Evolutionary conservation across 345 rosid genomes (phyloP).

Genomic region (Gossypium herbaceum): DNA sequence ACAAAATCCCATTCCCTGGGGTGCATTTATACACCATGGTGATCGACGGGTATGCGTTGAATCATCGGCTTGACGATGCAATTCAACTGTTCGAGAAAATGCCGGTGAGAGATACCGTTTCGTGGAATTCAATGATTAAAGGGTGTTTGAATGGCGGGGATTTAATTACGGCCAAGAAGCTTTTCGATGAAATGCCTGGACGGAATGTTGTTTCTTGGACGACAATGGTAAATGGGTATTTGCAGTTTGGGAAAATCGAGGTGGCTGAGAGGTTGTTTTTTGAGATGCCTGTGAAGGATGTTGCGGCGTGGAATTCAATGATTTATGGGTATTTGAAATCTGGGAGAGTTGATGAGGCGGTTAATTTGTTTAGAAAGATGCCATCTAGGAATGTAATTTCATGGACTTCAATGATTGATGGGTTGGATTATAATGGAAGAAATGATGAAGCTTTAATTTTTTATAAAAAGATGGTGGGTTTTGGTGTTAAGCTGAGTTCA

Average conservation of each 20-base stretch:
- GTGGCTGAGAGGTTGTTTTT: constrained; percentile 50
- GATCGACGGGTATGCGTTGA: constrained; percentile 40
- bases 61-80: constrained; percentile 41
- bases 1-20: constrained; percentile 38
- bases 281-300: constrained; percentile 59
- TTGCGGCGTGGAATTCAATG: constrained; percentile 73
- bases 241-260: constrained; percentile 46
- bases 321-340: constrained; percentile 54
- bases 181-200: constrained; percentile 70
- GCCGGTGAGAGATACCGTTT: constrained; percentile 45
- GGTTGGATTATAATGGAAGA: constrained; percentile 56
- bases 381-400: constrained; percentile 63
- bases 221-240: constrained; percentile 60
- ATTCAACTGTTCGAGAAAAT: constrained; percentile 43
- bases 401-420: constrained; percentile 80
- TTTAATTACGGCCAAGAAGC: constrained; percentile 31
- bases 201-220: constrained; percentile 71
- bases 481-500: constrained; percentile 37
- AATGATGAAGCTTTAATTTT: constrained; percentile 44
- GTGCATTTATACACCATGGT: constrained; percentile 51
- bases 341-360: constrained; percentile 47
- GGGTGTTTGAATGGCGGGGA: constrained; percentile 66
- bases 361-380: constrained; percentile 54
- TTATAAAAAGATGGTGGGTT: constrained; percentile 47
- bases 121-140: constrained; percentile 68